These are phyloP conservation scores for Viola pubescens DNA, from an alignment of 441 rosid genomes.

Conservation along the genomic window DNA sequence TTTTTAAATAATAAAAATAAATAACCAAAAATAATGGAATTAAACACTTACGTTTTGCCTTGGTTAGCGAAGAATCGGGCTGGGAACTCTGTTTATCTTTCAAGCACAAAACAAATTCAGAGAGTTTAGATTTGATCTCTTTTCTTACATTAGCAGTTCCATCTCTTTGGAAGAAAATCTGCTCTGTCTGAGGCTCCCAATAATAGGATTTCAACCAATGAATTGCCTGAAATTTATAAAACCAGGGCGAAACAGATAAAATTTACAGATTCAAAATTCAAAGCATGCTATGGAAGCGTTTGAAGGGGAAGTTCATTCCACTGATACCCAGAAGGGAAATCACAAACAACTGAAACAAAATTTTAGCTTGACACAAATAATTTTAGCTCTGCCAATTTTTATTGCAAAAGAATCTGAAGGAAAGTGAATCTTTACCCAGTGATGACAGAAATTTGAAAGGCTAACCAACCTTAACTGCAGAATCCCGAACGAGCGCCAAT, in stretches of 20 bases:
- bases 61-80: conserved; percentile 30
- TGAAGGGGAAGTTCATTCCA: not conserved
- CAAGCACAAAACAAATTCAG: conserved; percentile 44
- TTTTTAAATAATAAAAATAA: too few species aligned
- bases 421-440: not conserved
- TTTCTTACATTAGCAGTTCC: conserved; percentile 41
- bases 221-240: conserved; percentile 55
- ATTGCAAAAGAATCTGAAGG: not conserved
- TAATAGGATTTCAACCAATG: conserved; percentile 77
- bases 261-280: not conserved
- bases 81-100: conserved; percentile 36
- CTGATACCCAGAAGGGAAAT: not conserved
- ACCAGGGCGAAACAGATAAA: conserved; percentile 5
- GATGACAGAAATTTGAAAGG: conserved; percentile 7
- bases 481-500: conserved; percentile 61
- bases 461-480: conserved; percentile 54
- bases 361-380: not conserved
- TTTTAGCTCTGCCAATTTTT: too few species aligned
- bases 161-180: conserved; percentile 48
- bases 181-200: conserved; percentile 73
- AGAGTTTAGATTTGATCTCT: conserved; percentile 56
- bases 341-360: not conserved
- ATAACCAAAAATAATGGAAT: conserved; percentile 8
- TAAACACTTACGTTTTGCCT: conserved; percentile 40
- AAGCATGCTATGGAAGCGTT: not conserved